Base-by-base conservation (phyloP, 202 grass and related monocot species). In the Elaeis oleifera region DNA sequence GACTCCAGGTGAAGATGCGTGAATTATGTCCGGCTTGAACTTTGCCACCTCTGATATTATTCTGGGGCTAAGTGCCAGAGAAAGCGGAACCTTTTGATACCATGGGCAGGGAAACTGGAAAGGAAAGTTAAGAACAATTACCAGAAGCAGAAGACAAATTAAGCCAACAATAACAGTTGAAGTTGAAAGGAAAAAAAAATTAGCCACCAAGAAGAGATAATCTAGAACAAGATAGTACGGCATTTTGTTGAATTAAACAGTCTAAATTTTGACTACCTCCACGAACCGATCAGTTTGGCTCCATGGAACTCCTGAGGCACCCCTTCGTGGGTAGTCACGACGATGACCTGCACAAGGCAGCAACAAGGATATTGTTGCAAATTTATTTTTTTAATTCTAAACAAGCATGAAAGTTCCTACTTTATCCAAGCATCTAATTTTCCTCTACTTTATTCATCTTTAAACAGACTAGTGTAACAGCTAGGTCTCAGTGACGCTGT, bases 1-100 rank as follows among this genome's bases (percentile, higher is more conserved):
- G 68, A 92, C 58, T 78, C 88, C 94, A 60, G 94, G 94, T 72
- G 94, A 97, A 59, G 94, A 88, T 11, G 84, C 92, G 60, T 92
- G 92, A 50, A 97, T 89, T 74, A 97, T 84, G 66, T 97, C 92
- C 11, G 92, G 92, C 69, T 92, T 97, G 69, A 97, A 97, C 65
- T 89, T 92, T 57, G 75, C 70, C 51, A 97, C 92, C 50, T 74
- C 88, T 58, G 88, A 90, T 81, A 89, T 80, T 76, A 97, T 97
- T 77, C 88, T 92, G n/a, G 94, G 94, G 78, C 94, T 97, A 56
- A 97, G 67, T 5, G 94, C 94, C 72, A 97, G 67, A 0, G 94
- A 97, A 59, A 92, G 94, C 9, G 92, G 92, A 60, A 97, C 94
- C 26, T 89, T 92, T 76, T 89, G 77, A 49, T 97, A 97, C 68